Base-by-base conservation (phyloP, 177 flowering plant genomes). In the Vitis hybrid region DNA sequence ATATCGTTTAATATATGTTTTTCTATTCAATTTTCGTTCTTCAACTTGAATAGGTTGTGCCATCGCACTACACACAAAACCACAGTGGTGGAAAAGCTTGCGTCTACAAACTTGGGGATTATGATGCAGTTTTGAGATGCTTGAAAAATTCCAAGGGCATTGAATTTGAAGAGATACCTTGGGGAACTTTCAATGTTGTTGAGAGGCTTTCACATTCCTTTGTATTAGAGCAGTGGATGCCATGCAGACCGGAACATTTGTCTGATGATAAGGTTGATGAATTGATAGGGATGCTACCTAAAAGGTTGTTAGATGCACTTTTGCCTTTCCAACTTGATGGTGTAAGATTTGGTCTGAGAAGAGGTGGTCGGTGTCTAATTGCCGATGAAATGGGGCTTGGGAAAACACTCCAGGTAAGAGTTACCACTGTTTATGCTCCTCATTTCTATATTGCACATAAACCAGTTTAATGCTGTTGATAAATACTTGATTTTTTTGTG, bases 311-410 rank as follows among this genome's bases (percentile, higher is more conserved):
- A 19, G 84, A 82, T 62, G 69, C 82, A 19, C 90, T 95, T 15
- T 74, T 88, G 48, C 98, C 98, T 53, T 95, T 91, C 74, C 99
- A 95, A 73, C 80, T 85, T 57, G 99, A 95, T 59, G 99, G 99
- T 51, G 73, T 95, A 13, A 87, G 81, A 68, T 95, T 82, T 84
- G 98, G 92, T 34, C 69, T 95, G 68, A 80, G 73, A 63, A 87
- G 99, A 76, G 99, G 99, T 79, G 98, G 94, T 29, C 79, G 95
- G 26, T 93, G 99, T 79, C 93, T 95, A 57, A 89, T 95, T 78
- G 99, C 98, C 3, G 99, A 95, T 84, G 99, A 95, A 83, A 95
- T 95, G 99, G 99, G 99, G 13, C 86, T 95, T 8, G 99, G 99
- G 20, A 95, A 95, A 75, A 95, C 99, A n/a, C 87, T 95, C 55